These are phyloP conservation scores for Zizania latifolia DNA, from an alignment of 176 grass and related monocot genomes.

Conservation along the genomic window DNA sequence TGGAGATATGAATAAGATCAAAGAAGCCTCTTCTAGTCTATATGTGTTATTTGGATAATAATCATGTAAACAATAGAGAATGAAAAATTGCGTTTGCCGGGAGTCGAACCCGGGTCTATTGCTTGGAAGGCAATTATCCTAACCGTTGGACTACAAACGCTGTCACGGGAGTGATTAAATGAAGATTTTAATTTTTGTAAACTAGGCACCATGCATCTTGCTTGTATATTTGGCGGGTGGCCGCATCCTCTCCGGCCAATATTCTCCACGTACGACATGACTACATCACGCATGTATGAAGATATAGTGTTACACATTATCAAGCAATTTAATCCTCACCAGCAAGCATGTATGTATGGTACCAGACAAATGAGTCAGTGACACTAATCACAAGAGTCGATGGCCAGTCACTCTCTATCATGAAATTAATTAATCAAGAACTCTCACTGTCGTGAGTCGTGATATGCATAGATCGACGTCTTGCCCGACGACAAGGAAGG, in stretches of 20 bases:
- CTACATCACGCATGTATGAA: no score
- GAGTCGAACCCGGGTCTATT: constrained; percentile 94
- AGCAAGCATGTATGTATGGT: not conserved
- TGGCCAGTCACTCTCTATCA: not conserved
- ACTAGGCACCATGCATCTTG: no score
- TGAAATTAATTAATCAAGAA: not conserved
- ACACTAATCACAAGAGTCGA: not conserved
- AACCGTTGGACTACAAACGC: constrained; percentile 76
- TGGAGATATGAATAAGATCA: no score
- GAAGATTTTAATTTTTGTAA: no score
- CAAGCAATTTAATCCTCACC: not conserved
- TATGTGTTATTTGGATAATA: no score
- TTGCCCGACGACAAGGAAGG: not conserved
- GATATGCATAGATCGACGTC: not conserved
- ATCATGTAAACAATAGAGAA: no score
- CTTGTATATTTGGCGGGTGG: no score
- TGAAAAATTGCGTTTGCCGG: constrained; percentile 47
- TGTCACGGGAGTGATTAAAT: no score
- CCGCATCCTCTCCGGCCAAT: no score
- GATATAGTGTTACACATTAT: not conserved
- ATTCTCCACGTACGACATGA: no score
- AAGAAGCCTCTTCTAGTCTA: no score
- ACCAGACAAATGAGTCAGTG: not conserved
- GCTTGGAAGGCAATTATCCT: constrained; percentile 92
- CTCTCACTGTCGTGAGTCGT: not conserved